Evolutionary conservation across 176 grass and related monocot species (phyloP).

Genomic region (Carex myosuroides): DNA sequence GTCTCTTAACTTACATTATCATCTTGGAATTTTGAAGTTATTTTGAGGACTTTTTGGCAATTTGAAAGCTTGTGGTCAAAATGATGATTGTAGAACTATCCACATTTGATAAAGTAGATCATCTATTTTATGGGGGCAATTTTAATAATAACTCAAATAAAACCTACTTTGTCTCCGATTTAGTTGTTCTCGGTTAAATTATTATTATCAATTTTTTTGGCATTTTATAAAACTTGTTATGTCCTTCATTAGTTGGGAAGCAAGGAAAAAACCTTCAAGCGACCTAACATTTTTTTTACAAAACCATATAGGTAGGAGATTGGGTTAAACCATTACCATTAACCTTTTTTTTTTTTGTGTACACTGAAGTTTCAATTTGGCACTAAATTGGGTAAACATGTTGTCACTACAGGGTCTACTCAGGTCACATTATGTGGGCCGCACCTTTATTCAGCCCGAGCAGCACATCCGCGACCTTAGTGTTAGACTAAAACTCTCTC

Average conservation of each 20-base stretch:
- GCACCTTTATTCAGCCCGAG: conserved; percentile 88
- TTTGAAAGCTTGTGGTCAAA: not conserved
- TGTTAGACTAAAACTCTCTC: conserved; percentile 85
- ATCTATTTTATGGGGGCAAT: not conserved
- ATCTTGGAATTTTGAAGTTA: not conserved
- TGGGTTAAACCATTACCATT: not conserved
- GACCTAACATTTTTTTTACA: not conserved
- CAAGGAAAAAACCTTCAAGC: not conserved
- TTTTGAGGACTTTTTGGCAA: not conserved
- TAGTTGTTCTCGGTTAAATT: not conserved
- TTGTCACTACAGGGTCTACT: conserved; percentile 43
- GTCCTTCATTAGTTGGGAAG: not conserved
- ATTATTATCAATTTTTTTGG: not conserved
- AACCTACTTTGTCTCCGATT: not conserved
- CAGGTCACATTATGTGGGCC: conserved; percentile 81
- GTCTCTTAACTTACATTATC: not conserved
- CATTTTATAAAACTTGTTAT: not conserved
- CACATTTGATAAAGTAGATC: not conserved
- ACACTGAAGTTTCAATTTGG: not conserved
- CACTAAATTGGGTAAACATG: not conserved
- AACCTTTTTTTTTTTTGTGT: not conserved
- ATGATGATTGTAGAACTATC: not conserved
- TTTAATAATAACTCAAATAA: not conserved
- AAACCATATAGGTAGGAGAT: not conserved
- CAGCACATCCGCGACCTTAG: conserved; percentile 77